Evolutionary conservation across 73 alveolate species (phyloP), one percentile per base, ranked within the genome.

Genomic region (Paramecium caudatum): DNA sequence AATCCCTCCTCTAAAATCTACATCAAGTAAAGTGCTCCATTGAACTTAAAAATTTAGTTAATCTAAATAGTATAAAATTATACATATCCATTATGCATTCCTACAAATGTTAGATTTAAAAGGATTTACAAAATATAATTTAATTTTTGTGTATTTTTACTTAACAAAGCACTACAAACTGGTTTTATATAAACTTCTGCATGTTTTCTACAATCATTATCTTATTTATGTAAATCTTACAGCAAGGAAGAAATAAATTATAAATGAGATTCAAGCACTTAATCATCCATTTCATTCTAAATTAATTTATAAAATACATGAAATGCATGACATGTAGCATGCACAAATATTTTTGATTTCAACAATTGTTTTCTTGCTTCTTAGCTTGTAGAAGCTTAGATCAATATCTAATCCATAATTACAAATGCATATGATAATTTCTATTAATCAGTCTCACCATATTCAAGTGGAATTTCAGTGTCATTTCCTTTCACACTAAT

Each of bases 181-280:
- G 83, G 83, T 1, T 65, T 30, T 25, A 65, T 65, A 33, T 32
- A 65, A 12, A 65, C 49, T 65, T 65, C 49, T 10, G 83, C 83
- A 65, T 65, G 83, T 65, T 65, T 65, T 16, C 49, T 27, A 15
- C 83, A 65, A 65, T 65, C 83, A 65, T 65, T 65, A n/a, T 30
- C 50, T 15, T 65, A 36, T 33, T 65, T 36, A 15, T 30, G 34
- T 10, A 65, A 65, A 13, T 65, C 47, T 13, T 65, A 65, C 8
- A 65, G 16, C 7, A 65, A 65, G 15, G 83, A 65, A 3, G 83
- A 21, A 10, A 65, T 65, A 4, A 65, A 65, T 65, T 36, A 15
- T 13, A 65, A 36, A 65, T 65, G 83, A 6, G 17, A 65, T 4
- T 33, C 83, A 33, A 65, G 83, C 3, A 65, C 61, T 25, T 43